Base-by-base conservation (phyloP, 768 basidiomycete species). In the Sarcodon sp. region DNA sequence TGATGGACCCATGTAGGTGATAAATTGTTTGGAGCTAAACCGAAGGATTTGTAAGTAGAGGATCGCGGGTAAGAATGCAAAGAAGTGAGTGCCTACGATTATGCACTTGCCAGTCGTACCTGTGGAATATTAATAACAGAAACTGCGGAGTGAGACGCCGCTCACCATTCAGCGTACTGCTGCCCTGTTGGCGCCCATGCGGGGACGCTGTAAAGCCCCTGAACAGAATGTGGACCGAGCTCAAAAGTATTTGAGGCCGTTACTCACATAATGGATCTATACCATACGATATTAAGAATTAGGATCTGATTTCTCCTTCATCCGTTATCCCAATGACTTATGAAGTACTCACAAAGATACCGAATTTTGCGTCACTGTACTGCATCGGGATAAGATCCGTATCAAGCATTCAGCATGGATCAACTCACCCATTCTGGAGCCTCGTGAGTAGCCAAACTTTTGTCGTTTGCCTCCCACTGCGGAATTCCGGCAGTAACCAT, bases 351-450 rank as follows among this genome's bases (percentile, higher is more conserved):
- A 76, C 75, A 37, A 76, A 77, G 13, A 77, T 76, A 8, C 76
- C 77, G 53, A 66, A 77, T 57, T 77, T 79, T 11, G 70, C 73
- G 34, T 67, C 61, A 49, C 62, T 69, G 68, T 69, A 79, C 74
- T 75, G 15, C 47, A 38, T 35, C 10, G 35, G 13, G 13, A 37
- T 15, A 53, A 41, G 54, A 33, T 35, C 3, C 15, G 11, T 31
- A 6, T 10, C 33, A 27, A 21, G 15, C 34, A 16, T 2, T 45
- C 35, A 31, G 7, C 3, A 18, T 35, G 11, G 43, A 50, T 7
- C 35, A 31, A 56, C 66, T 21, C 45, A 76, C 75, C 78, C 77
- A 80, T 21, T 63, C 64, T 0, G 77, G 79, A 1, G 73, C 65
- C 51, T 80, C 76, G 45, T 77, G 76, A 33, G 60, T 61, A 1